Percentiles rank a stretch among this genome's conserved stretches.
Evolutionary conservation across 805 yeast genomes (phyloP).

Genomic region (Barnettozyma siamensis): DNA sequence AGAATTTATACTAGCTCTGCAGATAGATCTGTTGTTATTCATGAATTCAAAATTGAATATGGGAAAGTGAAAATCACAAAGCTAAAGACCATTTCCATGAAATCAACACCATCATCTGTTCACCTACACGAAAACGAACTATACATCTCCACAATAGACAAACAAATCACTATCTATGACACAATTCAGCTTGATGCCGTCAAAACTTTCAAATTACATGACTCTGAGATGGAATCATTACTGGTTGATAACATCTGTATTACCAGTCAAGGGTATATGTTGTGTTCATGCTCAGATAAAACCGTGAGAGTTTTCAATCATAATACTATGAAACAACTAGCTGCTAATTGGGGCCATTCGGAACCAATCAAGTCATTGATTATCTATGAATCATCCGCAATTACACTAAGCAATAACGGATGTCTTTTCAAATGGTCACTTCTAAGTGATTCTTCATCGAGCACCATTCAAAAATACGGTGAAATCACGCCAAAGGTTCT

Average conservation of each 20-base stretch:
- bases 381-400: conserved; percentile 21
- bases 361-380: conserved; percentile 43
- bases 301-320: conserved; percentile 47
- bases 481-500: conserved; percentile 22
- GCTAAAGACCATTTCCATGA: conserved; percentile 45
- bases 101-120: conserved; percentile 45
- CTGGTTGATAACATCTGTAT: conserved; percentile 40
- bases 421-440: conserved; percentile 46
- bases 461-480: conserved; percentile 14
- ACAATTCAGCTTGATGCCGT: conserved; percentile 28
- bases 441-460: not conserved
- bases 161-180: conserved; percentile 37
- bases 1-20: conserved; percentile 48
- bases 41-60: conserved; percentile 28
- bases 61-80: conserved; percentile 23
- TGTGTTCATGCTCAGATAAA: conserved; percentile 49
- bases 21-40: conserved; percentile 56
- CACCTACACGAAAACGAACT: conserved; percentile 33
- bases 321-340: conserved; percentile 39
- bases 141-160: conserved; percentile 48
- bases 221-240: conserved; percentile 38
- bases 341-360: conserved; percentile 57
- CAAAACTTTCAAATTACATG: conserved; percentile 36
- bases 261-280: conserved; percentile 26
- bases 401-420: conserved; percentile 48